Conservation (phyloP, 2,329 filamentous ascomycete genomes). For the Cordyceps javanica region DNA sequence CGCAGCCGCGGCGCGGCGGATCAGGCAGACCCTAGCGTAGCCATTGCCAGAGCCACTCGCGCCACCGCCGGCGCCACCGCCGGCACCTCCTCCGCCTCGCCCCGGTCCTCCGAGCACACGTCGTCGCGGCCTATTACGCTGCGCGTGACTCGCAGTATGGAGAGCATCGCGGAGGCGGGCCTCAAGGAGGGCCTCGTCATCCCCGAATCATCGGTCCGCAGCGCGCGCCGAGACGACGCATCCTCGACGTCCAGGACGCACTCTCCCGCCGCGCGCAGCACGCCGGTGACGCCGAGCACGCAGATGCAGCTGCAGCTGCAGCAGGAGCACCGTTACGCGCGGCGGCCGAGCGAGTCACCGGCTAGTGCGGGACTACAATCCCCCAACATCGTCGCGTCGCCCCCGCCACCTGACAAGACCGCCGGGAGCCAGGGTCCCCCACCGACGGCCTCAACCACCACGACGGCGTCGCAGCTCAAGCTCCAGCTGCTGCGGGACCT, state of each 20-base stretch:
- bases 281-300: constrained; percentile 12
- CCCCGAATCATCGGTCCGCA: constrained; percentile 21
- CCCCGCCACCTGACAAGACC: not conserved
- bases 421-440: no score
- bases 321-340: constrained; percentile 16
- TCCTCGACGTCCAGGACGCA: not conserved
- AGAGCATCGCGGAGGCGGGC: constrained; percentile 2
- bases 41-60: constrained; percentile 17
- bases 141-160: constrained; percentile 24
- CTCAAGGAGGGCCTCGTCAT: constrained; percentile 17
- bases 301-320: constrained; percentile 18
- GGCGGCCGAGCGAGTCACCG: constrained; percentile 17
- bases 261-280: not conserved
- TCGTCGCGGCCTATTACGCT: constrained; percentile 14
- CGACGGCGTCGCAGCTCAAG: constrained; percentile 31
- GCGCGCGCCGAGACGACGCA: constrained; percentile 2
- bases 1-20: constrained; percentile 21
- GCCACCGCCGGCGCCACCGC: not conserved
- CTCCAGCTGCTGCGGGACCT: constrained; percentile 40
- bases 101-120: not conserved
- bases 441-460: constrained; percentile 19
- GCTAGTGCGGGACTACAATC: constrained; percentile 19
- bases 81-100: not conserved
- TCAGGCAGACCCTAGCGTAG: constrained; percentile 22
- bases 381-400: constrained; percentile 23